A percentile compares a stretch with the other conserved stretches of the same genome.
Evolutionary conservation across 345 rosid genomes (phyloP).

Genomic region (Murraya paniculata): DNA sequence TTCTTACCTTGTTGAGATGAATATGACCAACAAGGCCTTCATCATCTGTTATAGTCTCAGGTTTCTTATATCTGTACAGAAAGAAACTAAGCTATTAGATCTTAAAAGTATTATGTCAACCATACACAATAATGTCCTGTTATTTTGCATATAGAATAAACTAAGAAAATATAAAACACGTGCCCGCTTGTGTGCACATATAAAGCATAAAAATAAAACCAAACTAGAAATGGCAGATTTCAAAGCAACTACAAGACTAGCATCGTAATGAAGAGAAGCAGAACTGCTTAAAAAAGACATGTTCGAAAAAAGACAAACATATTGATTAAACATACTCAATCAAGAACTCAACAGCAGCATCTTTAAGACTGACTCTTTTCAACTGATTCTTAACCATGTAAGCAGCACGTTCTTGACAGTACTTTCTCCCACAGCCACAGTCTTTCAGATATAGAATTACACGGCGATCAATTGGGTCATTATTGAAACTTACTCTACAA

Average conservation of each 20-base stretch:
- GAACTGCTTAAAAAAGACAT: not conserved
- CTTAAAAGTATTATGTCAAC: not conserved
- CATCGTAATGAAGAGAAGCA: not conserved
- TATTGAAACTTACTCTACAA: slow-evolving; percentile 73
- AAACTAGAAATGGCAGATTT: not conserved
- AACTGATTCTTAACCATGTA: slow-evolving; percentile 65
- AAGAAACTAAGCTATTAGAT: slow-evolving; percentile 14
- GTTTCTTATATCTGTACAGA: slow-evolving; percentile 55
- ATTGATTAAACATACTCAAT: slow-evolving; percentile 59
- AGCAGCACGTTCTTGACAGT: slow-evolving; percentile 80
- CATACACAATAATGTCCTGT: slow-evolving; percentile 1
- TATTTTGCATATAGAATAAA: not conserved
- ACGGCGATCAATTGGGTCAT: slow-evolving; percentile 65
- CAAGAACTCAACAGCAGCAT: slow-evolving; percentile 55
- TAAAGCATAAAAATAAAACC: not conserved
- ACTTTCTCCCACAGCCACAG: slow-evolving; percentile 70
- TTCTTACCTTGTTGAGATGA: slow-evolving; percentile 67
- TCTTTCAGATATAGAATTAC: slow-evolving; percentile 63
- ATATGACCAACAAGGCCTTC: slow-evolving; percentile 72
- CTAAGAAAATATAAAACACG: not conserved
- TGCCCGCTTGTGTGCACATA: not conserved
- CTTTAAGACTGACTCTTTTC: slow-evolving; percentile 79
- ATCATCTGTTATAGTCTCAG: slow-evolving; percentile 42
- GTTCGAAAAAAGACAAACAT: not conserved
- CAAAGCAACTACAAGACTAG: not conserved